Base-by-base conservation (phyloP, 192 early-diverging fungal genomes). In the Entomortierella parvispora region DNA sequence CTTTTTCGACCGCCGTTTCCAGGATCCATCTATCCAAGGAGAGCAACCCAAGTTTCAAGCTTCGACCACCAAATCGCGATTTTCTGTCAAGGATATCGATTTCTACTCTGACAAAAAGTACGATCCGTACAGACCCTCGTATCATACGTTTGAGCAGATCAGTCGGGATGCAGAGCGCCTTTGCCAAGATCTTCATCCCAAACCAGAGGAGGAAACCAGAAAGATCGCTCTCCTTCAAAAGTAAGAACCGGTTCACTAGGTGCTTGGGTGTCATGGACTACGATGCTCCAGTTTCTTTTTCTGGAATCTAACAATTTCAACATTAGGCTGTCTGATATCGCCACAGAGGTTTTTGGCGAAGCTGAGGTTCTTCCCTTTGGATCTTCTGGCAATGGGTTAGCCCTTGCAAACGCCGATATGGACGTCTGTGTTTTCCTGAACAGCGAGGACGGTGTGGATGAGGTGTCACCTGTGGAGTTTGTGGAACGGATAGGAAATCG, bases 401-500 rank as follows among this genome's bases (percentile, higher is more conserved):
- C 72, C 0, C 54, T 76, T 10, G 72, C 72, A 20, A 76, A 76
- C 32, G 72, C 72, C 0, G 72, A 76, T 31, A 76, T 76, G 72
- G 72, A 76, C 22, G 72, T 76, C 1, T 76, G 72, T 44, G 72
- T 76, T 3, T 76, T 76, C 51, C 33, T 76, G 65, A 67, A 49
- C 20, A 14, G n/a, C 20, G 47, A 68, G 20, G 46, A 67, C 7
- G 62, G 48, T 34, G 34, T 34, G 18, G 64, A 65, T 12, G 58
- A 75, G 17, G 72, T 76, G 6, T 76, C 72, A 6, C 65, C 72
- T 9, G 72, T 66, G 2, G 72, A 76, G n/a, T 76, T 76, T 51
- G 72, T 76, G n/a, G 72, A 76, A 42, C 64, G 72, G 72, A 68
- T 76, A 65, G 71, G 71, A 12, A 63, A 75, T 9, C 71, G 71